phyloP scores from a whole-genome alignment of 2,329 filamentous ascomycete species.

The Trichoderma afroharzianum region DNA sequence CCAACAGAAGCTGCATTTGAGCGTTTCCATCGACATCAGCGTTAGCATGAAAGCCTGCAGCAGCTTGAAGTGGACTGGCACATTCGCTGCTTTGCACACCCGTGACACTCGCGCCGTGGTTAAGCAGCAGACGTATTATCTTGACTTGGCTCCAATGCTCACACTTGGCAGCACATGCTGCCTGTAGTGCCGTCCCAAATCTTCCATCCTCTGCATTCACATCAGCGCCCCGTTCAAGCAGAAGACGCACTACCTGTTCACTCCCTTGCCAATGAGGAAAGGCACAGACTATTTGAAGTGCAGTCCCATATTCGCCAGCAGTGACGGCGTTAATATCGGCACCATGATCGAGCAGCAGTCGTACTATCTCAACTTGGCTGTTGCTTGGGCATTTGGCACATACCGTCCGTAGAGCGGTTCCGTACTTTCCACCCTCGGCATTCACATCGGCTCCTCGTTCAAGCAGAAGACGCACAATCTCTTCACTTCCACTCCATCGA shows the following conservation, averaged over 20 bases:
- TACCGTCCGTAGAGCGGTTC: not conserved
- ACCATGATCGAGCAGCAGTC: not conserved
- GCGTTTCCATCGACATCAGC: not conserved
- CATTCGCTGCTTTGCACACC: not conserved
- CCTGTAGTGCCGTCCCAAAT: not conserved
- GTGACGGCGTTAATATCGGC: not conserved
- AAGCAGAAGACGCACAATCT: not conserved
- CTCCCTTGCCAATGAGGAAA: not conserved
- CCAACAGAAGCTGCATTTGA: not conserved
- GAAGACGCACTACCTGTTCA: not conserved
- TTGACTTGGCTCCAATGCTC: not conserved
- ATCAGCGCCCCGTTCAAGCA: not conserved
- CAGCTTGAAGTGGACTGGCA: not conserved
- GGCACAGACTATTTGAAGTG: not conserved
- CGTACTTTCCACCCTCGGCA: not conserved
- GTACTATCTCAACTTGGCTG: not conserved
- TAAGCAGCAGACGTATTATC: not conserved
- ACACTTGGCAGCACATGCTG: not conserved
- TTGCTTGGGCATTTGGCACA: not conserved
- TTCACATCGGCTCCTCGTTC: not conserved
- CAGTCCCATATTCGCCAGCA: not conserved
- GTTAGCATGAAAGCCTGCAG: not conserved
- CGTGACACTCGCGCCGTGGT: not conserved
- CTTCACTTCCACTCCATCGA: not conserved
- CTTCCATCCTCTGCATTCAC: not conserved